Base-by-base conservation (phyloP, 331 rosid species). In the Prunus yedoensis region DNA sequence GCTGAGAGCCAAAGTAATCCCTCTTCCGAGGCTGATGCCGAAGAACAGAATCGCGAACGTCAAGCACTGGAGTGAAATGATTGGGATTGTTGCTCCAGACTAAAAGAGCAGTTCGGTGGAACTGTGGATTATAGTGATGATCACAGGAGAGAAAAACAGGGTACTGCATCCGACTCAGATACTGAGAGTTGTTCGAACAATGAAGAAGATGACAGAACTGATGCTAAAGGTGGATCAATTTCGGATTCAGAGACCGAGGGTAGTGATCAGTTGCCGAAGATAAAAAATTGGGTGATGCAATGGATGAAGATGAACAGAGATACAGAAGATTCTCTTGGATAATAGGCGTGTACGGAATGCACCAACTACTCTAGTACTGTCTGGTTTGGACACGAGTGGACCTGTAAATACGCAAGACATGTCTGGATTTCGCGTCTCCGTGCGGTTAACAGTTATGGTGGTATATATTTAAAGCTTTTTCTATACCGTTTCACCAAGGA, bases 41-140 rank as follows among this genome's bases (percentile, higher is more conserved):
- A 81, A 43, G 82, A 79, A 80, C 57, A 67, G 70, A 84, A 87
- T 65, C 79, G 21, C 28, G 97, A 90, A 71, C 88, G 85, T 59
- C 91, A 69, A 77, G 97, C 92, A 61, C 82, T 91, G 12, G n/a
- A 83, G 90, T 54, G 94, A 89, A 81, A 94, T 93, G 97, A 91
- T 93, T 77, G 87, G 94, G 66, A 94, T 94, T 76, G 99, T 91
- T 73, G 94, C 97, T 81, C 99, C 96, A 8, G 91, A 92, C 71
- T 89, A 64, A 88, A 89, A 80, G 90, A 84, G 59, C 90, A 89
- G 66, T 95, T 89, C 66, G 89, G 84, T 71, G 84, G 86, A 27
- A 72, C 79, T 11, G 83, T 76, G 43, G 58, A 79, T 76, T 81
- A 74, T 6, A 78, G 78, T 50, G 59, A 67, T 77, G 80, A 73